Percentiles rank a stretch among this genome's conserved stretches.
Conservation (phyloP, 163 green algal genomes). For the Chlorella variabilis region DNA sequence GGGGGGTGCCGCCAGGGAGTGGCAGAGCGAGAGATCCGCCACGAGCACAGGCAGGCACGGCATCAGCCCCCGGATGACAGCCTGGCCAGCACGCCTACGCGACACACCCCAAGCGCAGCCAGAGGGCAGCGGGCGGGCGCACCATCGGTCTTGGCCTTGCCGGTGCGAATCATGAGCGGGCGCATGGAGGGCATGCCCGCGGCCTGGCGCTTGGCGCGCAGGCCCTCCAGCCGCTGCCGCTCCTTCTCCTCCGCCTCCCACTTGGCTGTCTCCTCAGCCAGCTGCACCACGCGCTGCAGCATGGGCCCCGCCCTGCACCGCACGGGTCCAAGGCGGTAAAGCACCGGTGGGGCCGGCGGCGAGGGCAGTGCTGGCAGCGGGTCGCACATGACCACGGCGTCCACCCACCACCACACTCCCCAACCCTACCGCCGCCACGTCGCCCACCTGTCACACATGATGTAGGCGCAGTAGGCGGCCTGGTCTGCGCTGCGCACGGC, state of each 20-base stretch:
- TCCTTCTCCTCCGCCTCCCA: slow-evolving; percentile 54
- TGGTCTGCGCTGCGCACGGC: slow-evolving; percentile 7
- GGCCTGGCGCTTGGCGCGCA: slow-evolving; percentile 3
- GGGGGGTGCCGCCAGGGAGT: background rate
- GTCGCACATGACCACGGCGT: no score
- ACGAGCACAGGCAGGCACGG: background rate
- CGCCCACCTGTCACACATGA: slow-evolving; percentile 44
- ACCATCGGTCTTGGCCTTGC: slow-evolving; percentile 52
- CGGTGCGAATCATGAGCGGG: slow-evolving; percentile 60
- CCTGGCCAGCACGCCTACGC: no score
- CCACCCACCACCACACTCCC: no score
- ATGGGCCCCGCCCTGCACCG: slow-evolving; percentile 39
- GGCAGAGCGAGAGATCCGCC: background rate
- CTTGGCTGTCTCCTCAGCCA: slow-evolving; percentile 40
- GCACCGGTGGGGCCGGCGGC: no score
- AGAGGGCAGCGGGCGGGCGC: background rate
- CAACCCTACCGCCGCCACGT: no score
- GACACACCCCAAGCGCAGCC: no score
- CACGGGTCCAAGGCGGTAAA: no score
- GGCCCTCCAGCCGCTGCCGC: slow-evolving; percentile 21
- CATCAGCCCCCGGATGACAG: no score
- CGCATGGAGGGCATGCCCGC: background rate
- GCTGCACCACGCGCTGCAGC: slow-evolving; percentile 42
- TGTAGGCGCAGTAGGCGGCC: slow-evolving; percentile 28
- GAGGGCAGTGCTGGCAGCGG: no score